Conservation (phyloP, 139 green algal genomes). For the Chlorella sp. region DNA sequence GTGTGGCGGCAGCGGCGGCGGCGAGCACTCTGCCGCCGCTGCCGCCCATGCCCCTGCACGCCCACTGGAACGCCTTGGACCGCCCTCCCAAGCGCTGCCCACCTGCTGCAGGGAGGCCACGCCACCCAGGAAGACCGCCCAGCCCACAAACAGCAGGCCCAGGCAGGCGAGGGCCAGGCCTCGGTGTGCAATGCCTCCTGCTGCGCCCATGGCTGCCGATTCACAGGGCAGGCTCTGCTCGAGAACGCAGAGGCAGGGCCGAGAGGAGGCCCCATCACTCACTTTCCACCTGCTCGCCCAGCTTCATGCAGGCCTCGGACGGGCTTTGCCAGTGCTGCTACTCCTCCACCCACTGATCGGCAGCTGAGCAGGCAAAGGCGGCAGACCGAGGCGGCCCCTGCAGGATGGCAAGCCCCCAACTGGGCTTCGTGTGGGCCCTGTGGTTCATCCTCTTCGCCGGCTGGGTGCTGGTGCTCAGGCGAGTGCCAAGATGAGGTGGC, state of each 20-base stretch:
- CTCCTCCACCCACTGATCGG: too few relatives aligned
- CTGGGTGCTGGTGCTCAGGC: constrained; percentile 3
- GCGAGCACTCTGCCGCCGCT: too few relatives aligned
- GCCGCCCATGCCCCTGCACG: neutral
- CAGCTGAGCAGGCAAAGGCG: neutral
- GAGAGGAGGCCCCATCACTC: too few relatives aligned
- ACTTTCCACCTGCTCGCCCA: too few relatives aligned
- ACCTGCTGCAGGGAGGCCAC: constrained; percentile 36
- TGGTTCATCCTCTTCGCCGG: neutral
- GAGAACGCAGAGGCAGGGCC: too few relatives aligned
- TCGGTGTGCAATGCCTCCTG: neutral
- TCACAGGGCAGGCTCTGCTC: neutral
- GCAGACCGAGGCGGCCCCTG: neutral
- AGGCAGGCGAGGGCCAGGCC: constrained; percentile 21
- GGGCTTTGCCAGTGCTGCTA: too few relatives aligned
- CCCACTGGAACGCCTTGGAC: neutral
- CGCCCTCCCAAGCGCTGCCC: neutral
- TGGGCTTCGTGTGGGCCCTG: constrained; percentile 5
- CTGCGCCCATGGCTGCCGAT: neutral
- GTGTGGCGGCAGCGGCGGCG: neutral
- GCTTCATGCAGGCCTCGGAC: too few relatives aligned
- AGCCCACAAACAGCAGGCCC: constrained; percentile 26
- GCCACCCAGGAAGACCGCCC: constrained; percentile 32
- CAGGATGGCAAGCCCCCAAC: neutral
- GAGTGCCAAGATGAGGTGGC: neutral